These are phyloP conservation scores for Claviceps sorghi DNA, from an alignment of 2,329 filamentous ascomycete species.

Conservation along the genomic window DNA sequence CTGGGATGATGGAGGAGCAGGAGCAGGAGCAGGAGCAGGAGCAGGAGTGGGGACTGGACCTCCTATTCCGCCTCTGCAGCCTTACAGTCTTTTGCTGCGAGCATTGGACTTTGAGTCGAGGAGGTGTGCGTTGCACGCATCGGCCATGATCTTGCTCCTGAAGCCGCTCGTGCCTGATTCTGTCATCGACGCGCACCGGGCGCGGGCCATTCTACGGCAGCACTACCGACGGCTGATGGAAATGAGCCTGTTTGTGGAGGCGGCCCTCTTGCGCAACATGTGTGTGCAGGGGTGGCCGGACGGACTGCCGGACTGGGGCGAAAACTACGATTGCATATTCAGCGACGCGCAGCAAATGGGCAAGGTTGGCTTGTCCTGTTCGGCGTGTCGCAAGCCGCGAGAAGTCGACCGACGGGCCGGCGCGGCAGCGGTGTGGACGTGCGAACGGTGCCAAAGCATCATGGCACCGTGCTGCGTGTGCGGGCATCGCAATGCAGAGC, in stretches of 20 bases:
- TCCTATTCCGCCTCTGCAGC: constrained; percentile 32
- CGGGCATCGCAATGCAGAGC: constrained; percentile 35
- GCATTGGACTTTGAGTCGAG: constrained; percentile 41
- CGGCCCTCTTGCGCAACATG: constrained; percentile 45
- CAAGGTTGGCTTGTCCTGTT: constrained; percentile 38
- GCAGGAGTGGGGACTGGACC: not conserved
- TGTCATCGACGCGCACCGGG: constrained; percentile 41
- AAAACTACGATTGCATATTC: constrained; percentile 40
- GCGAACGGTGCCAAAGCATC: constrained; percentile 37
- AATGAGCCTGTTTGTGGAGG: constrained; percentile 46
- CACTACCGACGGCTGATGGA: constrained; percentile 45
- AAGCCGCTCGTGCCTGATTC: constrained; percentile 39
- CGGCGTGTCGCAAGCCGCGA: constrained; percentile 40
- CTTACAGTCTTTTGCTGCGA: constrained; percentile 37
- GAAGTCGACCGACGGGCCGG: constrained; percentile 34
- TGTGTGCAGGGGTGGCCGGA: constrained; percentile 43
- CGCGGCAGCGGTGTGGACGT: constrained; percentile 37
- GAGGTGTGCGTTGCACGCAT: constrained; percentile 42
- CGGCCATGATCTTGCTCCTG: constrained; percentile 46
- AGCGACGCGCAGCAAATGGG: constrained; percentile 39
- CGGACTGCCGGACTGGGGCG: constrained; percentile 36
- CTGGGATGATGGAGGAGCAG: not conserved
- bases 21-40: not conserved
- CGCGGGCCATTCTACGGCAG: constrained; percentile 40
- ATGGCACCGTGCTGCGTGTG: constrained; percentile 47